phyloP scores from a whole-genome alignment of 768 basidiomycete species.

The Lactarius sp. region DNA sequence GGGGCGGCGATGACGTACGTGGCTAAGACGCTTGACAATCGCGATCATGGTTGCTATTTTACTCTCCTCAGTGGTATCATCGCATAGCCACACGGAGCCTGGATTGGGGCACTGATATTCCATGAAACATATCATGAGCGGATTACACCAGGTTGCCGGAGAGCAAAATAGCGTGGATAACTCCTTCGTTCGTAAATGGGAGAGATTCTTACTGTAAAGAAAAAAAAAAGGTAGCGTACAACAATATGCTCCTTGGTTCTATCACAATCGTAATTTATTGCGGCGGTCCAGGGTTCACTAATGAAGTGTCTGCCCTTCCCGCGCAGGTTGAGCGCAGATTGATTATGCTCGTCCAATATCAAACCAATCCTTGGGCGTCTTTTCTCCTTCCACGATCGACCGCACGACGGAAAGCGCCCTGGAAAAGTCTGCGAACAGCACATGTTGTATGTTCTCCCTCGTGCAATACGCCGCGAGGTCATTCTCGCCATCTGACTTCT shows the following conservation, averaged over 20 bases:
- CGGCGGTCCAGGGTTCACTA: neutral
- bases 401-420: conserved; percentile 55
- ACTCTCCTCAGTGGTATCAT: neutral
- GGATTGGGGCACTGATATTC: neutral
- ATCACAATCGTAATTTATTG: neutral
- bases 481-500: conserved; percentile 70
- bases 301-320: neutral
- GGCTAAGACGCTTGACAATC: conserved; percentile 2
- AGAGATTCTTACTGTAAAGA: neutral
- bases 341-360: conserved; percentile 19
- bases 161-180: neutral
- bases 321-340: neutral
- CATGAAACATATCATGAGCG: neutral
- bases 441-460: conserved; percentile 70
- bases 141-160: neutral
- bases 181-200: neutral
- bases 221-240: neutral
- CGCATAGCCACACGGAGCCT: neutral
- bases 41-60: neutral
- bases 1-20: conserved; percentile 13
- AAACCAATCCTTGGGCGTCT: conserved; percentile 50
- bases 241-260: neutral
- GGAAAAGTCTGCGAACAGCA: conserved; percentile 70
- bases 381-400: conserved; percentile 67
- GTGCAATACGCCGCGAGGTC: conserved; percentile 83